Conservation (phyloP, 805 yeast species). For the Ogataea pignaliae region DNA sequence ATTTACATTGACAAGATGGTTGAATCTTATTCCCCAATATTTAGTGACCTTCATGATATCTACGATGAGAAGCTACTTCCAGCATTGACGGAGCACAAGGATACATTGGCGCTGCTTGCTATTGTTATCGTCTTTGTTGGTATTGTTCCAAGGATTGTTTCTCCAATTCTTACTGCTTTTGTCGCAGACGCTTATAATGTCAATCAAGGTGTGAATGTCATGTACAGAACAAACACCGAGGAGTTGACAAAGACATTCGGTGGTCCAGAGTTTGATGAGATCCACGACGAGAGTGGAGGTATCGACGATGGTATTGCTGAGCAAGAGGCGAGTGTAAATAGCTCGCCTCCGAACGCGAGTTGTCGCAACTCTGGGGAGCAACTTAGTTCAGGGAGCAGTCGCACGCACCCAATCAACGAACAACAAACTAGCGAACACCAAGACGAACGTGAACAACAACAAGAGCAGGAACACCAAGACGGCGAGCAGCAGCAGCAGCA, state of each 20-base stretch:
- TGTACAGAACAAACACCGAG: conserved; percentile 19
- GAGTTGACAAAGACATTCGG: conserved; percentile 10
- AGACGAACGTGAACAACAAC: conserved; percentile 5
- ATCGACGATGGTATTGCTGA: conserved; percentile 21
- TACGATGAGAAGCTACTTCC: conserved; percentile 10
- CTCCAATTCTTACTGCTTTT: conserved; percentile 13
- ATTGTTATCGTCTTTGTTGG: conserved; percentile 10
- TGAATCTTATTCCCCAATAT: conserved; percentile 13
- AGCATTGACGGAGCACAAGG: conserved; percentile 10
- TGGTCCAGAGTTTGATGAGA: conserved; percentile 17
- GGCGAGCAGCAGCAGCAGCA: conserved; percentile 7
- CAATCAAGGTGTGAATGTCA: conserved; percentile 19
- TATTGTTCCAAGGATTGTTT: conserved; percentile 8
- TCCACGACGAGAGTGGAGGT: conserved; percentile 21
- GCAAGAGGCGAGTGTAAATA: conserved; percentile 6
- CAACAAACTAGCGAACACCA: conserved; percentile 12
- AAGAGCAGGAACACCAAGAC: conserved; percentile 8
- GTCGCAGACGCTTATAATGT: conserved; percentile 22
- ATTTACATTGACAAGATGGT: conserved; percentile 9
- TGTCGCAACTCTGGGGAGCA: conserved; percentile 9
- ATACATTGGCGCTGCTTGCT: conserved; percentile 11
- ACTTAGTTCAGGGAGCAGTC: conserved; percentile 16
- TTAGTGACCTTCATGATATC: conserved; percentile 12
- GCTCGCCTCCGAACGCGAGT: conserved; percentile 1
- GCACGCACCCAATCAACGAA: conserved; percentile 6